Base-by-base conservation (phyloP, 371 early-diverging fungal species). In the Homolaphlyctis polyrhiza region DNA sequence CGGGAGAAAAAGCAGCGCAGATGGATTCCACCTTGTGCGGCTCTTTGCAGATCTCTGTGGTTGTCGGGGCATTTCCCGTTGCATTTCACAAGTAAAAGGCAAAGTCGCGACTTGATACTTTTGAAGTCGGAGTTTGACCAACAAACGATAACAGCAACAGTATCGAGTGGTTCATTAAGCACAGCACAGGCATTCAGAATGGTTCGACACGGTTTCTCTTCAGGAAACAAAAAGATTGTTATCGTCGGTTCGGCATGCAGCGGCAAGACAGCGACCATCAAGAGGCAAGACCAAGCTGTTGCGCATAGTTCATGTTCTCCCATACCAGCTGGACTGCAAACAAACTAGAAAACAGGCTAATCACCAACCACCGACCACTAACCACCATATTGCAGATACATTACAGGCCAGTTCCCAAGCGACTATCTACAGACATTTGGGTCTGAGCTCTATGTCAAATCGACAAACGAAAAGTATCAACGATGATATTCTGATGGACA, bases 341-440 rank as follows among this genome's bases (percentile, higher is more conserved):
- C 16, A 61, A 27, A 16, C n/a, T n/a, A n/a, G n/a, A n/a, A n/a
- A n/a, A n/a, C n/a, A n/a, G n/a, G n/a, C n/a, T n/a, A 34, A 27
- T 50, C 28, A 23, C 48, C 25, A 27, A 11, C 52, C 13, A 14
- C 28, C 14, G 35, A 51, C 29, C 21, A 32, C 23, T n/a, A 25
- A 49, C 8, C 50, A 1, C 45, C 29, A 18, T 28, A 47, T 2
- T 4, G 13, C 32, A 76, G 79, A 54, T 66, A 67, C 3, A 60
- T 78, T 18, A 30, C 57, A n/a, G 71, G 72, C 35, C 67, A 74
- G 5, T 79, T 67, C 65, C 58, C 71, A 8, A 35, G 35, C 25
- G 76, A 78, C 4, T 81, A 81, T 57, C 66, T 45, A 33, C 76
- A 77, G 58, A 77, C 79, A 4, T 76, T 76, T 67, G 82, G 82